These are phyloP conservation scores for Passalora sequoiae DNA, from an alignment of 2,329 filamentous ascomycete species.

Conservation along the genomic window DNA sequence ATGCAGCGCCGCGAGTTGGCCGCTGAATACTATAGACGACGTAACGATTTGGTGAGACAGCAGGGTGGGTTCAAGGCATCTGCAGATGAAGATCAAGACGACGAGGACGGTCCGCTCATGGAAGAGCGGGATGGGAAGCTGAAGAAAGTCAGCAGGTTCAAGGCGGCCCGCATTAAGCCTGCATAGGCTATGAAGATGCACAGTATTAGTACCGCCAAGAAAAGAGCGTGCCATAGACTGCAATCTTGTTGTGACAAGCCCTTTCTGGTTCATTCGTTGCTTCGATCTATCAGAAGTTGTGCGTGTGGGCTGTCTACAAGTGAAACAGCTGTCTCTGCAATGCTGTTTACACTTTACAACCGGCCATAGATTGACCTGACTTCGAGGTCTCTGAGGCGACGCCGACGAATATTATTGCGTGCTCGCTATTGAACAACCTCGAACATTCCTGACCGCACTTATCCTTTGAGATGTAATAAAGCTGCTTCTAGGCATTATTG, in stretches of 20 bases:
- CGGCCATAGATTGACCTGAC: constrained; percentile 20
- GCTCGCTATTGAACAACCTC: constrained; percentile 14
- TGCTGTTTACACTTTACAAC: constrained; percentile 16
- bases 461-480: no score
- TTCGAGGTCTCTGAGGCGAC: constrained; percentile 19
- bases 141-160: constrained; percentile 38
- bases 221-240: background rate
- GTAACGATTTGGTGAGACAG: constrained; percentile 75
- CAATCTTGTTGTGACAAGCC: background rate
- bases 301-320: constrained; percentile 15
- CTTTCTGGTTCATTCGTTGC: background rate
- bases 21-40: constrained; percentile 73
- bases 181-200: constrained; percentile 1
- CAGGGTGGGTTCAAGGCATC: constrained; percentile 71
- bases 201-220: background rate
- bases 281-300: no score
- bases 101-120: constrained; percentile 63
- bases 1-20: constrained; percentile 72
- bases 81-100: constrained; percentile 45
- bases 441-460: no score
- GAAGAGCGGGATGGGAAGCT: constrained; percentile 35
- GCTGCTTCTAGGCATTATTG: no score
- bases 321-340: constrained; percentile 4
- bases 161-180: constrained; percentile 32
- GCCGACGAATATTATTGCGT: constrained; percentile 6